phyloP scores from a whole-genome alignment of 352 stramenopile species.

The Halophytophthora batemanensis region DNA sequence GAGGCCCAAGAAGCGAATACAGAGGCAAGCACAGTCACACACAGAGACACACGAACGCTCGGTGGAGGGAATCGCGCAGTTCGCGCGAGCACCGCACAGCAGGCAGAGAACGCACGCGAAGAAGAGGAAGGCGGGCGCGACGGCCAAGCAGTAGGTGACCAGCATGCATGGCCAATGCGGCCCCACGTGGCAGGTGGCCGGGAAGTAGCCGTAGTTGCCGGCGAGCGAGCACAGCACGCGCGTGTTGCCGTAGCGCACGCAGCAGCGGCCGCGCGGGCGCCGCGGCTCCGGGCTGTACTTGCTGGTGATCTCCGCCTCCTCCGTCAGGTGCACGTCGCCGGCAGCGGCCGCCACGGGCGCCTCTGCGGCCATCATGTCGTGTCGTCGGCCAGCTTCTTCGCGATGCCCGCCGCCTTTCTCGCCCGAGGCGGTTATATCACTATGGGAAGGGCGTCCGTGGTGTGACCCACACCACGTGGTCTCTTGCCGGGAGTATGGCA shows the following conservation, averaged over 20 bases:
- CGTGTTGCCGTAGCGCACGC: conserved; percentile 55
- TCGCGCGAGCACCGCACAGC: no score
- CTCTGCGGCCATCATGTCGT: conserved; percentile 1
- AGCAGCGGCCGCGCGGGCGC: conserved; percentile 22
- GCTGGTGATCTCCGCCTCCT: conserved; percentile 15
- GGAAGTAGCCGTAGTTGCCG: conserved; percentile 51
- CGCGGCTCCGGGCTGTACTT: conserved; percentile 21
- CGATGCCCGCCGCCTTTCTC: no score
- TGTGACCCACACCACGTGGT: no score
- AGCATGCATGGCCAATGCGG: conserved; percentile 75
- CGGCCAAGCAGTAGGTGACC: conserved; percentile 64
- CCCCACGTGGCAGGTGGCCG: conserved; percentile 57
- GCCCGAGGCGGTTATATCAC: background rate
- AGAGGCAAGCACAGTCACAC: background rate
- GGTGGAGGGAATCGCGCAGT: no score
- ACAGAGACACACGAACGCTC: conserved; percentile 2
- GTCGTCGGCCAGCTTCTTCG: background rate
- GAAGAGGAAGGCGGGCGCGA: conserved; percentile 54
- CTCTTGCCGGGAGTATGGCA: no score
- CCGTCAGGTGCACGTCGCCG: conserved; percentile 11
- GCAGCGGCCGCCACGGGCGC: background rate
- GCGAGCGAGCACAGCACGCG: conserved; percentile 54
- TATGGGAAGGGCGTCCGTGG: no score
- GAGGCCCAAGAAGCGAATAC: background rate
- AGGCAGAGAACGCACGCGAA: conserved; percentile 27